Percentiles rank a stretch among this genome's conserved stretches.
These are phyloP conservation scores for Verbena officinalis DNA, from an alignment of 257 asterid genomes.

Conservation along the genomic window DNA sequence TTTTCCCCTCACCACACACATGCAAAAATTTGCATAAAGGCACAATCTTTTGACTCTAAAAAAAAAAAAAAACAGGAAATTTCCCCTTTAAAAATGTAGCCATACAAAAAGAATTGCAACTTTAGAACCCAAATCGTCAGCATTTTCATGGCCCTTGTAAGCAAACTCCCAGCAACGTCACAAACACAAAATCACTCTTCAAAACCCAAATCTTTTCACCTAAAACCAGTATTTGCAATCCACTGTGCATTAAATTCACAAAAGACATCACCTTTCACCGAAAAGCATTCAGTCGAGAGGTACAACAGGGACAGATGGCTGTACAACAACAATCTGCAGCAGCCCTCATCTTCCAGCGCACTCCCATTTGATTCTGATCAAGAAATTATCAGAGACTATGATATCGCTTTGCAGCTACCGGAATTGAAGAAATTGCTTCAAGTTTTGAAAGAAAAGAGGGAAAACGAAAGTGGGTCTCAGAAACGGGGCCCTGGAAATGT, in stretches of 20 bases:
- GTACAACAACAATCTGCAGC: conserved; percentile 63
- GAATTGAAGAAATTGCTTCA: conserved; percentile 76
- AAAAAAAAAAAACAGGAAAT: too few relatives aligned
- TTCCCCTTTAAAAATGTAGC: too few relatives aligned
- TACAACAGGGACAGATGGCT: conserved; percentile 85
- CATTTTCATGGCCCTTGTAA: conserved; percentile 62
- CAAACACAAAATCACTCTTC: too few relatives aligned
- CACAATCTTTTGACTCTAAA: too few relatives aligned
- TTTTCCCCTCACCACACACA: conserved; percentile 21
- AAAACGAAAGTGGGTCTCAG: conserved; percentile 36
- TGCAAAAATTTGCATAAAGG: conserved; percentile 4
- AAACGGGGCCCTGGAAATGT: conserved; percentile 74
- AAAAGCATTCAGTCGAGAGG: conserved; percentile 75
- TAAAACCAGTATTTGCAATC: conserved; percentile 35
- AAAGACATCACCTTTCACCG: conserved; percentile 84
- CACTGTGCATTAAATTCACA: conserved; percentile 46
- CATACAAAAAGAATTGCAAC: too few relatives aligned
- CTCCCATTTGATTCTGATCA: conserved; percentile 53
- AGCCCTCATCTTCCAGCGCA: conserved; percentile 50
- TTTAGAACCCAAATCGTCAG: too few relatives aligned
- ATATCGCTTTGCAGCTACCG: conserved; percentile 79
- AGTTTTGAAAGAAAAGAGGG: conserved; percentile 78
- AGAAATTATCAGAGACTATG: conserved; percentile 63
- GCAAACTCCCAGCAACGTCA: conserved; percentile 56
- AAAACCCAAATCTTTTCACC: conserved; percentile 30